Conservation (phyloP, 164 flowering plant species). For the Taxillus chinensis region DNA sequence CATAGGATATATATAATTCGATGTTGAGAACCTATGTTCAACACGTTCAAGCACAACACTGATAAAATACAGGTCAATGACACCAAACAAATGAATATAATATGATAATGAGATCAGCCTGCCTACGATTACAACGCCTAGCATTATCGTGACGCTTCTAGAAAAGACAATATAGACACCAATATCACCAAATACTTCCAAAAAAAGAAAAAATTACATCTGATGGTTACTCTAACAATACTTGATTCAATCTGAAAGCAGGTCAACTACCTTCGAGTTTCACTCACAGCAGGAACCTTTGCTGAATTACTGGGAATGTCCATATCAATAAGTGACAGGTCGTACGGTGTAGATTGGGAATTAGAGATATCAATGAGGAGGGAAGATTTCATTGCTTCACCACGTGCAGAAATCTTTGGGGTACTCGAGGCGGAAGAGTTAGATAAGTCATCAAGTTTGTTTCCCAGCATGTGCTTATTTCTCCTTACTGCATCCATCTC, state of each 20-base stretch:
- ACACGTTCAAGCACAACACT: no score
- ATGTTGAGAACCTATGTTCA: no score
- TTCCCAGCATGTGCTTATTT: conserved; percentile 51
- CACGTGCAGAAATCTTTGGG: conserved; percentile 29
- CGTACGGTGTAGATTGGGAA: conserved; percentile 39
- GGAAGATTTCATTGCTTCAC: conserved; percentile 57
- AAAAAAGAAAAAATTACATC: no score
- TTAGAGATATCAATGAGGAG: conserved; percentile 51
- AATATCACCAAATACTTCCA: no score
- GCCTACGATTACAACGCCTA: no score
- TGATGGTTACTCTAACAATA: neutral
- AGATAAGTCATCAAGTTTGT: conserved; percentile 60
- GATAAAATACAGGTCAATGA: no score
- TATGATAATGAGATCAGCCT: no score
- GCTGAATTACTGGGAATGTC: conserved; percentile 52
- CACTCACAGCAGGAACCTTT: conserved; percentile 50
- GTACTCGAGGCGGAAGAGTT: conserved; percentile 58
- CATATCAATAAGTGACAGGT: conserved; percentile 62
- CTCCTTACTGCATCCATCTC: conserved; percentile 88
- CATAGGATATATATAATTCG: no score
- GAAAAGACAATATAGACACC: no score
- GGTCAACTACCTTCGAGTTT: conserved; percentile 12
- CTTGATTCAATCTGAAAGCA: neutral
- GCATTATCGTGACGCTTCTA: no score
- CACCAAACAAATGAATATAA: no score